phyloP scores from a whole-genome alignment of 352 stramenopile genomes.

The Bremia lactucae region DNA sequence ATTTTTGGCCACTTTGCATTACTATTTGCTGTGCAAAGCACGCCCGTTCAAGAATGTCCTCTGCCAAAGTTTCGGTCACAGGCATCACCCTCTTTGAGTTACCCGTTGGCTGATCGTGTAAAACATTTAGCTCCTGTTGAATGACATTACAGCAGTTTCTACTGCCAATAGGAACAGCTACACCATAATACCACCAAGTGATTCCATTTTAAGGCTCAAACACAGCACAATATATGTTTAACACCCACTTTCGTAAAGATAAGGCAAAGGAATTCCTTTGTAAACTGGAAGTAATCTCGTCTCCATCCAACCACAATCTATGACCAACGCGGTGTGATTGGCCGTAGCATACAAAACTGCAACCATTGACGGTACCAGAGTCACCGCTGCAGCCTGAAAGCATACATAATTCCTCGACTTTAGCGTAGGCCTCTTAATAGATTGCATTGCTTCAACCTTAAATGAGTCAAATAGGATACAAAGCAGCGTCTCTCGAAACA shows the following conservation, averaged over 20 bases:
- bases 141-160: conserved; percentile 35
- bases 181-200: not conserved
- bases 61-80: conserved; percentile 20
- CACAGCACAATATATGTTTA: no score
- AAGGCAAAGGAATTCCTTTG: conserved; percentile 68
- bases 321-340: conserved; percentile 63
- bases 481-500: conserved; percentile 54
- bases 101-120: conserved; percentile 16
- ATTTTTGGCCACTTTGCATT: not conserved
- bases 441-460: conserved; percentile 23
- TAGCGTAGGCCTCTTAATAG: no score
- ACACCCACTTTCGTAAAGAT: conserved; percentile 49
- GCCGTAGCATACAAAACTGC: conserved; percentile 58
- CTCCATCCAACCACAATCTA: conserved; percentile 72
- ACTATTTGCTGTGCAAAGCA: conserved; percentile 64
- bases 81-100: not conserved
- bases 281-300: conserved; percentile 68
- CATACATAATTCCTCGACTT: not conserved
- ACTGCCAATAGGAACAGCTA: conserved; percentile 38
- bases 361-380: conserved; percentile 54
- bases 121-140: conserved; percentile 17
- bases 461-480: conserved; percentile 50
- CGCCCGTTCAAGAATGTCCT: conserved; percentile 64
- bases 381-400: conserved; percentile 39
- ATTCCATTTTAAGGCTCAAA: not conserved